phyloP scores from a whole-genome alignment of 371 early-diverging fungal genomes.

The Mucor mucedo region DNA sequence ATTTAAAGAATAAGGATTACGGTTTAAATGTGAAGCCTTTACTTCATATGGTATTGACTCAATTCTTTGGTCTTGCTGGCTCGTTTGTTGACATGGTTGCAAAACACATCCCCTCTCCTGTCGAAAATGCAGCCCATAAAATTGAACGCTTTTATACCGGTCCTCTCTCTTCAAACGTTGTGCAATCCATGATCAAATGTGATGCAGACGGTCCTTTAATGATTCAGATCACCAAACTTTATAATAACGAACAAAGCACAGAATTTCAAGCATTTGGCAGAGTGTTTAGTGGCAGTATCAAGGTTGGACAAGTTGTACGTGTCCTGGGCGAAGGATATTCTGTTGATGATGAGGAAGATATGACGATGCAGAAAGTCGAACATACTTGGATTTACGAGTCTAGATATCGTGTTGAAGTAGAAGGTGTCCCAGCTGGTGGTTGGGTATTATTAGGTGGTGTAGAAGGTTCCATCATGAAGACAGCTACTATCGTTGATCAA shows the following conservation, averaged over 20 bases:
- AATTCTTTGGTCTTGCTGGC: constrained; percentile 89
- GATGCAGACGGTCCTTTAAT: constrained; percentile 92
- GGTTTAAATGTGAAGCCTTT: constrained; percentile 84
- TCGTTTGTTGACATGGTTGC: constrained; percentile 93
- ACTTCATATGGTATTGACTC: constrained; percentile 77
- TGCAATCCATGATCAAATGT: constrained; percentile 78
- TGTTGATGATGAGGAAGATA: constrained; percentile 95
- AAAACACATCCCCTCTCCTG: constrained; percentile 81
- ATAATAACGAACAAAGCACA: constrained; percentile 83
- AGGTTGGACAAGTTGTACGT: constrained; percentile 78
- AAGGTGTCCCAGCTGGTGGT: constrained; percentile 80
- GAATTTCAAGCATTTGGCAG: constrained; percentile 92
- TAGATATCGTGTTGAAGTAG: constrained; percentile 83
- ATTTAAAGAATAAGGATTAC: constrained; percentile 79
- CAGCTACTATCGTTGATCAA: constrained; percentile 85
- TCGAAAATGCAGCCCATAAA: constrained; percentile 71
- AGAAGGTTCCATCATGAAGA: constrained; percentile 90
- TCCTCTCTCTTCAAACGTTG: constrained; percentile 64
- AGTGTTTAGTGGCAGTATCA: constrained; percentile 89
- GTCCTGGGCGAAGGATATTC: constrained; percentile 93
- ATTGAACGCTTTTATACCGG: constrained; percentile 83
- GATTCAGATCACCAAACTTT: constrained; percentile 90
- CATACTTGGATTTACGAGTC: constrained; percentile 84
- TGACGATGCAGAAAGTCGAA: constrained; percentile 82
- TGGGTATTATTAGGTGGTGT: constrained; percentile 95